Evolutionary conservation across 805 yeast species (phyloP), one percentile per base, ranked within the genome.

Genomic region (Ascoidea tarda): DNA sequence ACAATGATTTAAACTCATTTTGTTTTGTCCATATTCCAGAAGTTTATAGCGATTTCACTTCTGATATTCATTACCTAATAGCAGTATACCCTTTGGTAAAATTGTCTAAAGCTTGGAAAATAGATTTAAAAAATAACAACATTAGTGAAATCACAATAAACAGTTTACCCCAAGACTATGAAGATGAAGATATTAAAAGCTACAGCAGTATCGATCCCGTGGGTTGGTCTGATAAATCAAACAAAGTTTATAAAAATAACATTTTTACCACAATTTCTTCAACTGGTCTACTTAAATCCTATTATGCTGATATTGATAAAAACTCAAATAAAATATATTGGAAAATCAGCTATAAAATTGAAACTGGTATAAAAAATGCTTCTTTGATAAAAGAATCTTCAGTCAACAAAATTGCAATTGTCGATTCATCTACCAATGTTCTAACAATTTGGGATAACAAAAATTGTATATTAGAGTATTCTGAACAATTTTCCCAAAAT

Each of bases 361-460:
- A 72, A 48, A 83, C 96, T 0, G 82, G 80, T 32, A 72, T 84
- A 4, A 51, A 56, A 5, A 66, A 75, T 33, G 77, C 84, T 2
- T 64, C 76, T 12, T 71, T 72, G 49, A 73, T 87, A 1, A 78
- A 82, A 50, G 95, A 90, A 0, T 85, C 96, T 0, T 81, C 93
- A 0, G 77, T 83, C 6, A 78, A 80, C 50, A 87, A 86, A 58
- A 66, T 88, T 48, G 96, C 95, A 1, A 72, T 88, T 42, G 82
- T 84, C n/a, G 82, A 78, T 63, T 71, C 71, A 16, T 53, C 69
- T 1, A 77, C 78, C 5, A 66, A 66, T 46, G 67, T 69, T 46
- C 64, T 91, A 47, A 70, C 82, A 0, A 78, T 90, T n/a, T 91
- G 96, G 95, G 95, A 89, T 64, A 69, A 82, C 45, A 74, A 73